phyloP scores from a whole-genome alignment of 306 rosid genomes.

The Cucumis sativus region DNA sequence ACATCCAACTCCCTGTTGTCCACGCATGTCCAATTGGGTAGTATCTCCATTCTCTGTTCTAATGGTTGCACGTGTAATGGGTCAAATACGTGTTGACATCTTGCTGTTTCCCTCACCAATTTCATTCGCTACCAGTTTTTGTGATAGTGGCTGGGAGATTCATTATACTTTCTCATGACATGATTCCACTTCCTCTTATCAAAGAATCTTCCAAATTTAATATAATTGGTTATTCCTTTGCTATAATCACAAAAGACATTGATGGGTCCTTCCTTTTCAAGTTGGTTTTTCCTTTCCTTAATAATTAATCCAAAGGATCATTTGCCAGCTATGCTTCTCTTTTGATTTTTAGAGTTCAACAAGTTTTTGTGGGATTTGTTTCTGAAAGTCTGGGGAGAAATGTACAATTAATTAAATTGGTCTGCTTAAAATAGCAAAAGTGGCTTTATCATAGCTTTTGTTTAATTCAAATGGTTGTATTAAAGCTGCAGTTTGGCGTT shows the following conservation, averaged over 20 bases:
- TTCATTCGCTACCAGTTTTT: neutral
- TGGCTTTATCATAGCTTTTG: neutral
- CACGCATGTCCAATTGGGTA: neutral
- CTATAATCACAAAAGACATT: neutral
- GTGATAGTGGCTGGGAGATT: neutral
- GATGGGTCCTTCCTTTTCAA: neutral
- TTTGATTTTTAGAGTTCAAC: neutral
- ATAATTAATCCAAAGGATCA: neutral
- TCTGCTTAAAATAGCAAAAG: neutral
- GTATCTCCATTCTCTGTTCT: constrained; percentile 2
- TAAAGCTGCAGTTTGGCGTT: constrained; percentile 1
- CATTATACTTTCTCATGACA: neutral
- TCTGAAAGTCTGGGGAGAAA: neutral
- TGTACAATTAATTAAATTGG: neutral
- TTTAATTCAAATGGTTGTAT: neutral
- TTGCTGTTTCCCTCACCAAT: neutral
- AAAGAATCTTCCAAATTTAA: neutral
- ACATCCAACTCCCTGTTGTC: neutral
- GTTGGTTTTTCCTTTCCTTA: neutral
- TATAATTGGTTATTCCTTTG: neutral
- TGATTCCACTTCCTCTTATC: neutral
- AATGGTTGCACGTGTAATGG: constrained; percentile 3
- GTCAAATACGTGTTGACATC: neutral
- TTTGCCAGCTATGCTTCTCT: neutral
- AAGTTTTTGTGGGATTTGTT: neutral